Percentiles rank a stretch among this genome's conserved stretches.
phyloP scores from a whole-genome alignment of 2,329 filamentous ascomycete species.

The Aspergillus texensis region DNA sequence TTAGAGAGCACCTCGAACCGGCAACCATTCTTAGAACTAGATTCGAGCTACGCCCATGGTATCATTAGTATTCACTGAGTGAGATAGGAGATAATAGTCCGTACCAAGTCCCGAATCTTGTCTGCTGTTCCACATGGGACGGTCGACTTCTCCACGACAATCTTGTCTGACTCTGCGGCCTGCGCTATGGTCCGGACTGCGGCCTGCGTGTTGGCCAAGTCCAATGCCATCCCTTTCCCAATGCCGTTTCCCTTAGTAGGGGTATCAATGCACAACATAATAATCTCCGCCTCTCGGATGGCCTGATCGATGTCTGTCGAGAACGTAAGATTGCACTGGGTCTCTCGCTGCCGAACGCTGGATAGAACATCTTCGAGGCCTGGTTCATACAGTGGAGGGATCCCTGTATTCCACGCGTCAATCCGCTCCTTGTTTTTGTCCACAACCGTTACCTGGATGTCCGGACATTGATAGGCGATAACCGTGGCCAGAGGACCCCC shows the following conservation, averaged over 20 bases:
- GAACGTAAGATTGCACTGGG: constrained; percentile 68
- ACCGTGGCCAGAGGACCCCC: not conserved
- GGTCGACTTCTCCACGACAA: constrained; percentile 81
- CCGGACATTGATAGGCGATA: not conserved
- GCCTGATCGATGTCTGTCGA: constrained; percentile 65
- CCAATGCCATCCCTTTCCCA: constrained; percentile 70
- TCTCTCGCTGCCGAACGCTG: not conserved
- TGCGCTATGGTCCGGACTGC: constrained; percentile 69
- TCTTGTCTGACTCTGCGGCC: constrained; percentile 66
- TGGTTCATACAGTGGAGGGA: not conserved
- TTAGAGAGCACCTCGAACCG: constrained; percentile 76
- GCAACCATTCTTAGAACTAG: not conserved
- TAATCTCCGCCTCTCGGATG: constrained; percentile 70
- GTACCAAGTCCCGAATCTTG: constrained; percentile 67
- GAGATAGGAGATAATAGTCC: not conserved
- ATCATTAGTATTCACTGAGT: not conserved
- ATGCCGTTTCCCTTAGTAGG: constrained; percentile 72
- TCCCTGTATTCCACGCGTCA: not conserved
- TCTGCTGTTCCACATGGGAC: constrained; percentile 76
- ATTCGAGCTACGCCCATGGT: not conserved
- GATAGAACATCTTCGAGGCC: not conserved
- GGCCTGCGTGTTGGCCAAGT: constrained; percentile 71
- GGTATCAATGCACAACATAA: constrained; percentile 77
- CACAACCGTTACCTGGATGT: not conserved
- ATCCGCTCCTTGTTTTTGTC: not conserved